Evolutionary conservation across 225 moss, liverwort and hornwort species (phyloP).

Genomic region (Polytrichum commune): DNA sequence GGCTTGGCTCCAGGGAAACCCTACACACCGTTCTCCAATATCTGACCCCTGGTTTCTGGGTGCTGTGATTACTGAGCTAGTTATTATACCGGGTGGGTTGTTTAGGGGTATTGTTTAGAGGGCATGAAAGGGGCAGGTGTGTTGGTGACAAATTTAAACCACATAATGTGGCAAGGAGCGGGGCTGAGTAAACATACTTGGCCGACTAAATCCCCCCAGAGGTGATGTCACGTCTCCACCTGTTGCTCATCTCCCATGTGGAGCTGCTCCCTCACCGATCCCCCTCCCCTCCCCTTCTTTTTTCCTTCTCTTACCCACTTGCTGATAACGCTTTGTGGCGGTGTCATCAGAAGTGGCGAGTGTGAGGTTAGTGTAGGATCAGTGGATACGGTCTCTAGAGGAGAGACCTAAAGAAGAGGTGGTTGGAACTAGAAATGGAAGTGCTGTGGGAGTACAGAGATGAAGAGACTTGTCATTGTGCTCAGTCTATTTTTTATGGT

Average conservation of each 20-base stretch:
- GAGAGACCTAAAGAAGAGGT: too few relatives aligned
- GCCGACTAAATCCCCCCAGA: constrained; percentile 5
- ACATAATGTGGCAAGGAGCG: constrained; percentile 11
- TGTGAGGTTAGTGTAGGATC: constrained; percentile 1
- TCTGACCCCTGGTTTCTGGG: constrained; percentile 15
- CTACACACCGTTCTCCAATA: constrained; percentile 3
- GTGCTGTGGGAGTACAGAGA: too few relatives aligned
- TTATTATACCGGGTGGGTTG: neutral
- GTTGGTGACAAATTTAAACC: constrained; percentile 17
- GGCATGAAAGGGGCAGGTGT: constrained; percentile 14
- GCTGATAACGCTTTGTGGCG: neutral
- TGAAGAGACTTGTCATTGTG: too few relatives aligned
- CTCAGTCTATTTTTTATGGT: neutral
- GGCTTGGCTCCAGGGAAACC: constrained; percentile 3
- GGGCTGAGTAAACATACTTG: constrained; percentile 10
- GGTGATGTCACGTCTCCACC: constrained; percentile 17
- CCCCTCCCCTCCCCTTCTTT: constrained; percentile 3
- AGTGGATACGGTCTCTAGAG: neutral
- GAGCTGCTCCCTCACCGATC: constrained; percentile 1
- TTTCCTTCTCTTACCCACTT: neutral
- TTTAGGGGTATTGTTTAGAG: constrained; percentile 12
- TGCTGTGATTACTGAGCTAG: constrained; percentile 13
- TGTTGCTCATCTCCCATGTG: constrained; percentile 5
- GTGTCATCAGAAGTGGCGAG: neutral
- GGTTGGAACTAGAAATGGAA: too few relatives aligned